phyloP scores from a whole-genome alignment of 2,329 filamentous ascomycete species.

The Pyrenochaeta sp. region DNA sequence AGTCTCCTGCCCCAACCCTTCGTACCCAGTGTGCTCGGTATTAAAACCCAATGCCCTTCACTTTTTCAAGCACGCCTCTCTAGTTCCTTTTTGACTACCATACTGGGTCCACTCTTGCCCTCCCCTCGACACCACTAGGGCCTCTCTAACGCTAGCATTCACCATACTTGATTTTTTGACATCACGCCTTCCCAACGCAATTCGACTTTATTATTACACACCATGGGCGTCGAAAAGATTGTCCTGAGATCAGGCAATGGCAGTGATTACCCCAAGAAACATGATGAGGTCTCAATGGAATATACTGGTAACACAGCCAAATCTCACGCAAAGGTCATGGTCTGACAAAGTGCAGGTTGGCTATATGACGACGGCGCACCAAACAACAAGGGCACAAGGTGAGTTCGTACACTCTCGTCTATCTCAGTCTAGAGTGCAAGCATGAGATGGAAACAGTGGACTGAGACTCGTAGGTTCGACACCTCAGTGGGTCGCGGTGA shows the following conservation, averaged over 20 bases:
- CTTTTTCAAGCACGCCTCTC: constrained; percentile 8
- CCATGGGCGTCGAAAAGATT: constrained; percentile 71
- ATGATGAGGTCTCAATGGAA: constrained; percentile 83
- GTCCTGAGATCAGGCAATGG: constrained; percentile 67
- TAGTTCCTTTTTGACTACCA: constrained; percentile 6
- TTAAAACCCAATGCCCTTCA: constrained; percentile 29
- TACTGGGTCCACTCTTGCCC: constrained; percentile 2
- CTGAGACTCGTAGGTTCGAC: constrained; percentile 74
- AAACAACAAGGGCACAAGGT: constrained; percentile 74
- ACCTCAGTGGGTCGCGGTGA: constrained; percentile 79
- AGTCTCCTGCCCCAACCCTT: constrained; percentile 32
- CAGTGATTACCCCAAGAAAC: constrained; percentile 65
- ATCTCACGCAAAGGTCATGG: background rate
- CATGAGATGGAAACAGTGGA: constrained; percentile 3
- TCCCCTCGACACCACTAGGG: background rate
- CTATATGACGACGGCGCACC: constrained; percentile 71
- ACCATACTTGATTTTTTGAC: background rate
- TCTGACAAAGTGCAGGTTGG: constrained; percentile 60
- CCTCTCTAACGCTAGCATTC: background rate
- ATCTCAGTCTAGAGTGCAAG: constrained; percentile 1
- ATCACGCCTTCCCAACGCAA: background rate
- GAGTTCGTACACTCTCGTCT: constrained; percentile 47
- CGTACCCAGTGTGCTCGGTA: constrained; percentile 16
- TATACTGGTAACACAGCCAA: constrained; percentile 69
- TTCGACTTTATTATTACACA: no score